These are phyloP conservation scores for Fragilariopsis cylindrus DNA, from an alignment of 108 stramenopile genomes.

Conservation along the genomic window DNA sequence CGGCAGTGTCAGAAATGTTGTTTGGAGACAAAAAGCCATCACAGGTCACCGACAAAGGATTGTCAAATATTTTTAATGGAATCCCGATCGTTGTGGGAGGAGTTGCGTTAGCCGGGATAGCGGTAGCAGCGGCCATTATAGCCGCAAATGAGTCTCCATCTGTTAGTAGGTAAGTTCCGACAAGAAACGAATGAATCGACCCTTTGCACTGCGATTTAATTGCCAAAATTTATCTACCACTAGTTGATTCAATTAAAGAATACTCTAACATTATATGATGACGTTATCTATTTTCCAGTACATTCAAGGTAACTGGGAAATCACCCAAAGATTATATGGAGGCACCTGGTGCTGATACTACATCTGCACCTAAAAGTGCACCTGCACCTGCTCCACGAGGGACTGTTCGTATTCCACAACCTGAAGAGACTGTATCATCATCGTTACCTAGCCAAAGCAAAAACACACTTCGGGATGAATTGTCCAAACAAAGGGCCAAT, in stretches of 20 bases:
- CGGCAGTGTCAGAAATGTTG: constrained; percentile 12
- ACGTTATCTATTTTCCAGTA: not conserved
- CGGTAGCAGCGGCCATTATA: constrained; percentile 10
- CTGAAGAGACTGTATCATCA: not conserved
- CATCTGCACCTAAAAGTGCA: no score
- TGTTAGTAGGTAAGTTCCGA: not conserved
- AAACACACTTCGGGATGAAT: constrained; percentile 8
- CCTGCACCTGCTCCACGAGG: not conserved
- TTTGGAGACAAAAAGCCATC: constrained; percentile 8
- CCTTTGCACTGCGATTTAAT: no score
- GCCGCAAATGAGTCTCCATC: constrained; percentile 12
- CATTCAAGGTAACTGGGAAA: constrained; percentile 21
- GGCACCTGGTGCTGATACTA: not conserved
- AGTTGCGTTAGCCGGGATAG: constrained; percentile 14
- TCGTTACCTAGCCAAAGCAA: not conserved
- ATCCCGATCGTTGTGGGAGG: constrained; percentile 12
- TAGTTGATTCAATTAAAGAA: no score
- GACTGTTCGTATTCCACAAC: constrained; percentile 15
- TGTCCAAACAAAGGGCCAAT: constrained; percentile 10
- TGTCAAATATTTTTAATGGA: constrained; percentile 5
- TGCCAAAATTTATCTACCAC: no score
- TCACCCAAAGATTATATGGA: constrained; percentile 9
- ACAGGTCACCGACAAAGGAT: constrained; percentile 10
- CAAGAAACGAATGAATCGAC: no score
- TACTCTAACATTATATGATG: no score